These are phyloP conservation scores for Starmerella vaccinii DNA, from an alignment of 805 yeast genomes.

Conservation along the genomic window DNA sequence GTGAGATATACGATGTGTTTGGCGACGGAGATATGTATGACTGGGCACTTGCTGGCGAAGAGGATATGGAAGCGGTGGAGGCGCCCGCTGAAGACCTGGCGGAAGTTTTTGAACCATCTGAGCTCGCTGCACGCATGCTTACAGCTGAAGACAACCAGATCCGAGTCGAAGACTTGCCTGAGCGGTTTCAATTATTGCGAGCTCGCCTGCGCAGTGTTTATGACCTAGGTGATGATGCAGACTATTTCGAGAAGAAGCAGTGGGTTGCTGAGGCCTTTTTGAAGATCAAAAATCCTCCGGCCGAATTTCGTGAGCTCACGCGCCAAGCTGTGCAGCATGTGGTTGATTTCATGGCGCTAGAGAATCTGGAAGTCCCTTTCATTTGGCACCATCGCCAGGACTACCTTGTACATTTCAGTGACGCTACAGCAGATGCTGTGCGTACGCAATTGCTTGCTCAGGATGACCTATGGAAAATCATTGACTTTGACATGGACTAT, in stretches of 20 bases:
- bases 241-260: slow-evolving; percentile 57
- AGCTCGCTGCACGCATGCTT: slow-evolving; percentile 77
- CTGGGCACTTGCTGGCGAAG: slow-evolving; percentile 94
- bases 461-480: slow-evolving; percentile 87
- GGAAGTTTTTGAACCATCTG: slow-evolving; percentile 91
- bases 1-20: slow-evolving; percentile 86
- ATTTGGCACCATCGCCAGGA: slow-evolving; percentile 95
- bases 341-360: slow-evolving; percentile 63
- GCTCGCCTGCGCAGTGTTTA: slow-evolving; percentile 56
- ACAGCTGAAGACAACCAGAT: slow-evolving; percentile 87
- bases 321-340: slow-evolving; percentile 58
- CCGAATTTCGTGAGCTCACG: slow-evolving; percentile 37
- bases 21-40: slow-evolving; percentile 97
- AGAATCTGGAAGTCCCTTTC: slow-evolving; percentile 82
- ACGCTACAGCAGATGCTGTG: slow-evolving; percentile 37
- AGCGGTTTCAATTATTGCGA: slow-evolving; percentile 75
- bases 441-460: slow-evolving; percentile 39
- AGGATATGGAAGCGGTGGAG: slow-evolving; percentile 31
- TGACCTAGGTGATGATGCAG: slow-evolving; percentile 46
- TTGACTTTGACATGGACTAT: slow-evolving; percentile 75
- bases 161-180: slow-evolving; percentile 82
- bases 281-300: slow-evolving; percentile 43
- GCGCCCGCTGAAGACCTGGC: slow-evolving; percentile 38
- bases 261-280: slow-evolving; percentile 69
- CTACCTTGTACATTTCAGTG: slow-evolving; percentile 48